Evolutionary conservation across 805 yeast genomes (phyloP), one percentile per base, ranked within the genome.

Genomic region (Wickerhamiella hasegawae): DNA sequence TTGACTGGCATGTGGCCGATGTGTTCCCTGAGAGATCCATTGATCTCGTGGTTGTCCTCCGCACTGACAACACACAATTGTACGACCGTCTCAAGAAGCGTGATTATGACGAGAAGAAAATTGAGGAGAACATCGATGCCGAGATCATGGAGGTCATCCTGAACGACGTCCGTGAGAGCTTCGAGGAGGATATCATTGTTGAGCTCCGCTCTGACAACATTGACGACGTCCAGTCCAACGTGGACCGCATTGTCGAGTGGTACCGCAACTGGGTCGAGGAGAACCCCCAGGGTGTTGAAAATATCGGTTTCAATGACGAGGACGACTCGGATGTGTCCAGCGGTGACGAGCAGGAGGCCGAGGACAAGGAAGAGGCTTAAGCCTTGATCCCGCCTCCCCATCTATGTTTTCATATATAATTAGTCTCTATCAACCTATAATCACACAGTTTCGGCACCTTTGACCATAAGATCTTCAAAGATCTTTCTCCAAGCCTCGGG

Each of bases 1-100:
- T 90, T 10, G 99, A 90, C 56, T 90, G 98, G 98, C 99, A 90
- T 54, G 90, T 87, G 31, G 83, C 94, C 58, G 98, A 90, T 50
- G 71, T 82, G 16, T 87, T 90, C 52, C 97, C 97, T 1, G 97
- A 84, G 52, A 63, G 92, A 45, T 68, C 83, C 53, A 80, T 90
- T 34, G 99, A 90, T 55, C 64, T 90, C 42, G 97, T 90, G 4
- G 78, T 84, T 27, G 98, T 90, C 1, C 63, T 90, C 37, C 66
- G 85, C 44, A 75, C 93, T 31, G 78, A 80, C 49, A 83, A 80
- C 48, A 59, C 73, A 12, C 55, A 63, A 1, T 66, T 90, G 18
- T 78, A 67, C 55, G 94, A 83, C 35, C 66, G 99, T 47, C 62
- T 90, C 45, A 62, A 64, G 41, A 68, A 70, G 40, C 69, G 98